Base-by-base conservation (phyloP, 2,329 filamentous ascomycete genomes). In the Colletotrichum cordylinicola region DNA sequence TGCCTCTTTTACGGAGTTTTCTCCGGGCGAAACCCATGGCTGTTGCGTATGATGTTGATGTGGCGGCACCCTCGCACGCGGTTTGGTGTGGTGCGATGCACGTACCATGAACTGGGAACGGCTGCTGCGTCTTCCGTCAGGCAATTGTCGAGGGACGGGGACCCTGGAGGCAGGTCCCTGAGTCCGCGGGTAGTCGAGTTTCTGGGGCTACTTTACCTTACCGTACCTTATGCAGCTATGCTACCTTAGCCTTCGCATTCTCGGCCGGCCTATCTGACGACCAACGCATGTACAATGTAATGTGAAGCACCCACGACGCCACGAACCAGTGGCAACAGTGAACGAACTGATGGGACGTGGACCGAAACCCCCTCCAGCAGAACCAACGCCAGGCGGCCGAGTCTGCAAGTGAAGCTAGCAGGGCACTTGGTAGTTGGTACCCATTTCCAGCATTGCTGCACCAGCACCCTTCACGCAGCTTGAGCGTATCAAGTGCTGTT, bases 291-390 rank as follows among this genome's bases (percentile, higher is more conserved):
- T 39, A 35, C 33, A 13, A 6, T 13, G 10, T 35, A 43, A 18
- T 7, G 16, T 43, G 4, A 18, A 16, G 37, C 16, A 18, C 66
- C 56, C 52, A 13, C n/a, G 29, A 64, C n/a, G 43, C 24, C 58
- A 29, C 71, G 52, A 67, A 67, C 52, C 70, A 67, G 67, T 61
- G 64, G 55, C 72, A 60, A 16, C n/a, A 24, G 48, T 56, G 27
- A 35, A 70, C 60, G 60, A 66, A 73, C 60, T 60, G 58, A 65
- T 65, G 60, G 67, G 35, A 70, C 29, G 33, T 74, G 66, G 58
- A 18, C n/a, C 27, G 15, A 16, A 56, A 43, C 16, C 55, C 27
- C 33, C 24, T 24, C 8, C n/a, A 15, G 15, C 52, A 35, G 24
- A 9, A 43, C 24, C 43, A 58, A 60, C 33, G 29, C 31, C 39